A percentile compares a stretch with the other conserved stretches of the same genome.
phyloP scores from a whole-genome alignment of 2,329 filamentous ascomycete genomes.

The Aspergillus sp. region DNA sequence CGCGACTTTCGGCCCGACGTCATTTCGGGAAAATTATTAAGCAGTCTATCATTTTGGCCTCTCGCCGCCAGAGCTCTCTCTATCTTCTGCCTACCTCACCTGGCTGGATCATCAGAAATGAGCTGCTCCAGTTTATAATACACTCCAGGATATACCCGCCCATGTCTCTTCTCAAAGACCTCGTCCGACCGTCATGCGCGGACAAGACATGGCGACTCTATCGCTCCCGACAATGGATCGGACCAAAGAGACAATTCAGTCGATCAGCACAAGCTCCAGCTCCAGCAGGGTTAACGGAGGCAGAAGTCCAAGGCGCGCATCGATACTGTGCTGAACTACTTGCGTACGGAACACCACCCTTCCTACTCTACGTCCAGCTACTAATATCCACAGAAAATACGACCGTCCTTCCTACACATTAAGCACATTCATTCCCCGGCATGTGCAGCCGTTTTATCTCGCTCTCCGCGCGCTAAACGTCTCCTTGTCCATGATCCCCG shows the following conservation, averaged over 20 bases:
- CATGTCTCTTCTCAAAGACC: constrained; percentile 16
- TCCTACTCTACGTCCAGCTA: not conserved
- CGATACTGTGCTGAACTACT: constrained; percentile 52
- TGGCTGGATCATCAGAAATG: not conserved
- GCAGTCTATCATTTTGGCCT: not conserved
- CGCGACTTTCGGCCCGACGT: constrained; percentile 21
- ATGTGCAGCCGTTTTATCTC: constrained; percentile 72
- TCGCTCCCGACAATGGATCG: constrained; percentile 1
- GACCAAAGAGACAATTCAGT: constrained; percentile 17
- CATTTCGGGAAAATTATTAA: constrained; percentile 11
- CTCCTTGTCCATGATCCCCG: constrained; percentile 80
- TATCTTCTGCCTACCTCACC: not conserved
- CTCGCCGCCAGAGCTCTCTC: not conserved
- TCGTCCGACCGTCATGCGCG: constrained; percentile 12
- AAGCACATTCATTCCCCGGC: constrained; percentile 69
- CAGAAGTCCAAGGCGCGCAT: constrained; percentile 46
- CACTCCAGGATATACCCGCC: not conserved
- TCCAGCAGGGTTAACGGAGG: constrained; percentile 21
- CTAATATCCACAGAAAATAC: constrained; percentile 54
- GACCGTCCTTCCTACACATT: constrained; percentile 84
- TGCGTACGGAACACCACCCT: constrained; percentile 30
- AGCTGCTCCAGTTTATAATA: not conserved
- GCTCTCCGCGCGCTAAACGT: constrained; percentile 88
- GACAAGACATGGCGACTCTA: constrained; percentile 8
- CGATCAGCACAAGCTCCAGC: constrained; percentile 8